A percentile compares a stretch with the other conserved stretches of the same genome.
Conservation (phyloP, 352 stramenopile species). For the Phytopythium kandeliae region DNA sequence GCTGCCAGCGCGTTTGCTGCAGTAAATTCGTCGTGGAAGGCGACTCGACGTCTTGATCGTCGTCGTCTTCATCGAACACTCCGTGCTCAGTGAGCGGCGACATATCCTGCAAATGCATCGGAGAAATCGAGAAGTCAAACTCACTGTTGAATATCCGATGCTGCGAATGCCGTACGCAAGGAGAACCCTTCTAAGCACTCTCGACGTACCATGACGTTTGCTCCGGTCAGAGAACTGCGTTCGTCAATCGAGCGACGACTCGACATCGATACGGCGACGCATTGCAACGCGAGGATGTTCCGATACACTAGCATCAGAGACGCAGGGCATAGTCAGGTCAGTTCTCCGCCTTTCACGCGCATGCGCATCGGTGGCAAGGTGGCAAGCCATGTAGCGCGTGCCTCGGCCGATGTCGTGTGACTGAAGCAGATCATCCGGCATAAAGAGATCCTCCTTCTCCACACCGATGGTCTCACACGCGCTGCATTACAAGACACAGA, state of each 20-base stretch:
- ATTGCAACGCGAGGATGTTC: conserved; percentile 74
- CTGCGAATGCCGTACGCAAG: too few species aligned
- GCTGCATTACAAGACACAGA: conserved; percentile 16
- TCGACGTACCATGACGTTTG: conserved; percentile 14
- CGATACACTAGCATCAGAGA: conserved; percentile 51
- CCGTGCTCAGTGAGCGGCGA: conserved; percentile 38
- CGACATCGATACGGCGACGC: conserved; percentile 63
- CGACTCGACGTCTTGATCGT: conserved; percentile 36
- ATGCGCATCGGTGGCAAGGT: background rate
- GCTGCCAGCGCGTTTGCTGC: conserved; percentile 56
- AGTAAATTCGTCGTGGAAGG: conserved; percentile 37
- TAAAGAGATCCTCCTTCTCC: conserved; percentile 47
- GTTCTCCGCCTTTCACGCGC: background rate
- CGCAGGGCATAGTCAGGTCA: background rate
- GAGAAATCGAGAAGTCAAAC: background rate
- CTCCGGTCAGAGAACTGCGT: conserved; percentile 47
- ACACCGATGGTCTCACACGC: conserved; percentile 69
- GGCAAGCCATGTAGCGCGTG: conserved; percentile 11
- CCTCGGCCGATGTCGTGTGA: conserved; percentile 60
- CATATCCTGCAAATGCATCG: conserved; percentile 21
- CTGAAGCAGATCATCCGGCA: conserved; percentile 67
- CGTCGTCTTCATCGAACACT: conserved; percentile 33
- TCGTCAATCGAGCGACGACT: conserved; percentile 77
- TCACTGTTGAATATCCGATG: background rate
- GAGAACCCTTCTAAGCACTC: background rate